Percentiles rank a stretch among this genome's conserved stretches.
Evolutionary conservation across 148 eudicot species (phyloP).

Genomic region (Agrostemma githago): DNA sequence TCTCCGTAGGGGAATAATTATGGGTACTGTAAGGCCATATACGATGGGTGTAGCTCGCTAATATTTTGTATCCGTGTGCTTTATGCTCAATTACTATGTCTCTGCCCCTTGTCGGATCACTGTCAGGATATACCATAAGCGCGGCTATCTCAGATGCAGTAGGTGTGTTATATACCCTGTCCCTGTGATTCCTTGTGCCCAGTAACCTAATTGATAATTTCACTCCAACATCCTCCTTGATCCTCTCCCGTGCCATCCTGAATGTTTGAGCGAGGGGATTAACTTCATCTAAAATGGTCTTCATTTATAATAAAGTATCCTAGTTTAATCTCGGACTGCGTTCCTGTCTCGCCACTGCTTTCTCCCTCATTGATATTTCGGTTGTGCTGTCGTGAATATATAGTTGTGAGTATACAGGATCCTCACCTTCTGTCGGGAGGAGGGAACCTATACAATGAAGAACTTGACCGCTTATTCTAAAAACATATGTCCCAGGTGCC

Average conservation of each 20-base stretch:
- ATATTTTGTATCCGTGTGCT: not conserved
- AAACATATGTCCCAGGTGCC: too few relatives aligned
- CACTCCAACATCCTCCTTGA: not conserved
- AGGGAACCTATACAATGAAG: conserved; percentile 21
- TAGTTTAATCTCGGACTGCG: not conserved
- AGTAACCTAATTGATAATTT: not conserved
- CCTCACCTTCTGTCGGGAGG: conserved; percentile 4
- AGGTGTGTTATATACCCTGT: not conserved
- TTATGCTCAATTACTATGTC: conserved; percentile 21
- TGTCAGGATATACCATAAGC: conserved; percentile 6
- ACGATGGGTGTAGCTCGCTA: conserved; percentile 12
- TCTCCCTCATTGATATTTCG: not conserved
- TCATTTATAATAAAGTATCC: not conserved
- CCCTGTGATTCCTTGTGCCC: not conserved
- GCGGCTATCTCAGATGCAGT: conserved; percentile 22
- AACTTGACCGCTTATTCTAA: too few relatives aligned
- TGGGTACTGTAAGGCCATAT: conserved; percentile 24
- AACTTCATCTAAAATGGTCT: conserved; percentile 12
- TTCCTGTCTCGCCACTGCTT: not conserved
- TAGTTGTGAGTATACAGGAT: conserved; percentile 16
- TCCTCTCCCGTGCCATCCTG: conserved; percentile 20
- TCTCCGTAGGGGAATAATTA: not conserved
- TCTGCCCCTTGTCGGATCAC: not conserved
- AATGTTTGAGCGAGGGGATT: conserved; percentile 13
- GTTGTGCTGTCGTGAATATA: conserved; percentile 17